phyloP scores from a whole-genome alignment of 805 yeast genomes.

The Wickerhamomyces hampshirensis region DNA sequence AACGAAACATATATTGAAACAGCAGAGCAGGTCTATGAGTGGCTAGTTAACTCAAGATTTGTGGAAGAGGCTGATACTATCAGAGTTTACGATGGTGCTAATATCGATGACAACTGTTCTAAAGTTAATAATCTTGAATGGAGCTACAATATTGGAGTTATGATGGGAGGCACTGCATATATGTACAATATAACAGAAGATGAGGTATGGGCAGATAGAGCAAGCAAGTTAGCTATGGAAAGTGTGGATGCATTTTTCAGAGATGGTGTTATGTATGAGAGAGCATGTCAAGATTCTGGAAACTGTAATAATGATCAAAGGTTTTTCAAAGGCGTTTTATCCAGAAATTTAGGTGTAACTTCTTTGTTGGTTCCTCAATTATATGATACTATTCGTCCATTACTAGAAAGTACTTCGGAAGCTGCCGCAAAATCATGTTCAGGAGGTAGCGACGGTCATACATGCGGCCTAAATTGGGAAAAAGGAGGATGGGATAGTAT shows the following conservation, averaged over 20 bases:
- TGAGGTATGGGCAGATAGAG: slow-evolving; percentile 45
- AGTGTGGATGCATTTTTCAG: slow-evolving; percentile 47
- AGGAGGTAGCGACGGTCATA: slow-evolving; percentile 71
- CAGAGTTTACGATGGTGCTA: slow-evolving; percentile 59
- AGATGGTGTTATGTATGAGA: slow-evolving; percentile 54
- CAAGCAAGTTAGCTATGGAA: slow-evolving; percentile 33
- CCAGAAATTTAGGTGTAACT: slow-evolving; percentile 58
- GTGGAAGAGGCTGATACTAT: slow-evolving; percentile 31
- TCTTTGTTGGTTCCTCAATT: slow-evolving; percentile 50
- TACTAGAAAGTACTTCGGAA: slow-evolving; percentile 46
- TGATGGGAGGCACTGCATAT: slow-evolving; percentile 65
- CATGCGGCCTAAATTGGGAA: slow-evolving; percentile 72
- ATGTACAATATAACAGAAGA: slow-evolving; percentile 57
- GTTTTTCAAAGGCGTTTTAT: slow-evolving; percentile 62
- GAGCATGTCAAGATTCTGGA: slow-evolving; percentile 49
- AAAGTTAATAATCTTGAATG: slow-evolving; percentile 47
- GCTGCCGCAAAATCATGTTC: slow-evolving; percentile 69
- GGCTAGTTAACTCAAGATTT: slow-evolving; percentile 51
- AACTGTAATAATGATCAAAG: slow-evolving; percentile 73
- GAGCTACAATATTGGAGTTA: slow-evolving; percentile 67
- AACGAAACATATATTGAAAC: slow-evolving; percentile 50
- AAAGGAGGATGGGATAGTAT: slow-evolving; percentile 54
- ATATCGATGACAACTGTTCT: slow-evolving; percentile 42
- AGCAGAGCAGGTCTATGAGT: slow-evolving; percentile 52
- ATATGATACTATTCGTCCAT: slow-evolving; percentile 36